A percentile compares a stretch with the other conserved stretches of the same genome.
Evolutionary conservation across 75 land plant species (phyloP).

Genomic region (Selaginella moellendorffii): DNA sequence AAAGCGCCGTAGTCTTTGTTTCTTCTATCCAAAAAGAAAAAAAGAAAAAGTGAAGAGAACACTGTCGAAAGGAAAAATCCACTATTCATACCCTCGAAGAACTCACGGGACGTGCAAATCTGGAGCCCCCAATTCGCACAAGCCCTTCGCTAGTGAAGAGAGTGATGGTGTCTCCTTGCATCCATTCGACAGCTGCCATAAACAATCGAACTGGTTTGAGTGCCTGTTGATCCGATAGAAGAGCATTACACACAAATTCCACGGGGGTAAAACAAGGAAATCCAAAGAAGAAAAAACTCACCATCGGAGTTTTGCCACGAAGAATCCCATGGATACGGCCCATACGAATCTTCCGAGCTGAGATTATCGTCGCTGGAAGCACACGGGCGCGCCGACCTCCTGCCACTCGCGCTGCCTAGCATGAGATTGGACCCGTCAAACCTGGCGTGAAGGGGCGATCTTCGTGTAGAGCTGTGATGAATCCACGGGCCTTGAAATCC

Average conservation of each 20-base stretch:
- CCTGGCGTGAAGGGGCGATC: too few relatives aligned
- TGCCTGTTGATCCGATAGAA: neutral
- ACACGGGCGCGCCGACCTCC: neutral
- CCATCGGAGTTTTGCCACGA: neutral
- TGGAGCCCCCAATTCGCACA: constrained; percentile 73
- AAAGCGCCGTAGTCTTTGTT: constrained; percentile 50
- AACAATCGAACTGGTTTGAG: neutral
- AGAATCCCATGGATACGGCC: neutral
- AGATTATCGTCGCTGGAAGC: neutral
- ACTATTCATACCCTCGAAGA: constrained; percentile 33
- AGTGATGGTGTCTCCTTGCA: constrained; percentile 65
- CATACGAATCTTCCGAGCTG: neutral
- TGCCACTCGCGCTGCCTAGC: neutral
- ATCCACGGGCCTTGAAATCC: neutral
- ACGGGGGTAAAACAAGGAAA: neutral
- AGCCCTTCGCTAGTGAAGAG: constrained; percentile 87
- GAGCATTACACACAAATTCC: neutral
- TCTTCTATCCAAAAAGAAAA: constrained; percentile 21
- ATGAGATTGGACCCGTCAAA: neutral
- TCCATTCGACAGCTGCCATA: constrained; percentile 43
- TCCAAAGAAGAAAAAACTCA: neutral
- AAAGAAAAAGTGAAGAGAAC: constrained; percentile 3
- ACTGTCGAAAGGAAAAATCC: neutral
- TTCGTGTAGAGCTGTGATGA: too few relatives aligned
- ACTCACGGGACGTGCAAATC: constrained; percentile 32